Conservation (phyloP, 495 filamentous ascomycete species). For the Penicillium chermesinum region DNA sequence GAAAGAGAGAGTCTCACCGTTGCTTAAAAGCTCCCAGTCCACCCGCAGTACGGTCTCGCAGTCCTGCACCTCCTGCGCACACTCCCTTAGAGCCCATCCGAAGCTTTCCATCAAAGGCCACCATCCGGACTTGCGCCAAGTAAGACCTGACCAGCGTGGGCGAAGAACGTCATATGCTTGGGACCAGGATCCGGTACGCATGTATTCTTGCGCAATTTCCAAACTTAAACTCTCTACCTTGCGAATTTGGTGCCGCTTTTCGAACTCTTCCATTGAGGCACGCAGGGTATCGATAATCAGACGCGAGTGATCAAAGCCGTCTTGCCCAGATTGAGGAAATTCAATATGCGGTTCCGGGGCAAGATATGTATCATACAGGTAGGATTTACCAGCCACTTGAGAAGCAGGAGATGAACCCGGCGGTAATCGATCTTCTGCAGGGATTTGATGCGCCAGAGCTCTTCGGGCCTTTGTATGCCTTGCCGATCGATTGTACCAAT, state of each 20-base stretch:
- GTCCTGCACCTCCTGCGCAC: conserved; percentile 59
- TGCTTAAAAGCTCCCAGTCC: conserved; percentile 78
- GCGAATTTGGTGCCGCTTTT: conserved; percentile 55
- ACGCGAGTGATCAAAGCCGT: conserved; percentile 57
- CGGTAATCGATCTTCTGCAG: conserved; percentile 65
- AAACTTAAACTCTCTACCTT: conserved; percentile 64
- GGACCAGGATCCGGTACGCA: conserved; percentile 56
- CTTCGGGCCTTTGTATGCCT: conserved; percentile 59
- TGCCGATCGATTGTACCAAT: conserved; percentile 72
- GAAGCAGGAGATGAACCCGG: conserved; percentile 64
- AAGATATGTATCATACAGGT: conserved; percentile 80
- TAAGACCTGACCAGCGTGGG: conserved; percentile 66
- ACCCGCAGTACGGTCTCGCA: conserved; percentile 63
- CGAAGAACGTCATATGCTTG: conserved; percentile 62
- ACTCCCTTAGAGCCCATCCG: conserved; percentile 67
- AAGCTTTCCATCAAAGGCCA: conserved; percentile 68
- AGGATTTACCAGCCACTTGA: conserved; percentile 59
- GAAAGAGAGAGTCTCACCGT: conserved; percentile 49
- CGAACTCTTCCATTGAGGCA: conserved; percentile 60
- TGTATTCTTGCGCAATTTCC: conserved; percentile 63
- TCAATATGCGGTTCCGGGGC: conserved; percentile 73
- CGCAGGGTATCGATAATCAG: conserved; percentile 57
- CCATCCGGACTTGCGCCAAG: conserved; percentile 78
- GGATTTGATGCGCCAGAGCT: conserved; percentile 59
- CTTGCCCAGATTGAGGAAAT: conserved; percentile 46